Evolutionary conservation across 257 asterid species (phyloP).

Genomic region (Solanum piurae): DNA sequence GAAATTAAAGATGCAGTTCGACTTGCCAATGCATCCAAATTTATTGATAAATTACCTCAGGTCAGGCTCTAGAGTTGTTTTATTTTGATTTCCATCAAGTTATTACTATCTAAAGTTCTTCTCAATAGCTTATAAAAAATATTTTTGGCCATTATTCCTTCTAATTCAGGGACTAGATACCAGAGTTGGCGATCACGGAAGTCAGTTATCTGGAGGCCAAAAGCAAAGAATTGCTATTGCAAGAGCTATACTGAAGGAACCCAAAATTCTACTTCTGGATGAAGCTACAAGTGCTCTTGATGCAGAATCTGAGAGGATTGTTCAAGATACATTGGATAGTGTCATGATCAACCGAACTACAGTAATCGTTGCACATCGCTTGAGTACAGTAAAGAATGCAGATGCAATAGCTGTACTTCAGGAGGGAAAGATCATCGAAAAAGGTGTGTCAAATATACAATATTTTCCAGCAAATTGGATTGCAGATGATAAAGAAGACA

Average conservation of each 20-base stretch:
- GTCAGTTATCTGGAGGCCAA: conserved; percentile 50
- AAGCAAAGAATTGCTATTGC: conserved; percentile 55
- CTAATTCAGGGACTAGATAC: conserved; percentile 53
- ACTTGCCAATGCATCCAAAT: conserved; percentile 71
- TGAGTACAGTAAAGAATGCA: conserved; percentile 41
- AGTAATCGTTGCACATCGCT: conserved; percentile 42
- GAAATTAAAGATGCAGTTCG: conserved; percentile 51
- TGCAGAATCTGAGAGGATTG: conserved; percentile 37
- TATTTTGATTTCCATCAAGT: neutral
- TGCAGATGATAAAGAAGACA: neutral
- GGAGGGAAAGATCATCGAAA: conserved; percentile 33
- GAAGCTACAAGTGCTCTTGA: conserved; percentile 65
- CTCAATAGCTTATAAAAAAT: conserved; percentile 16
- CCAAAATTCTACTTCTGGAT: conserved; percentile 33
- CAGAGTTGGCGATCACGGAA: conserved; percentile 42
- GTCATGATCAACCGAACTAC: conserved; percentile 42
- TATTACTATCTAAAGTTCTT: neutral
- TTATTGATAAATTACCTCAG: conserved; percentile 69
- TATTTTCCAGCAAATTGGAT: neutral
- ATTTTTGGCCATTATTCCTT: conserved; percentile 11
- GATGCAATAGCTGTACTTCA: conserved; percentile 39
- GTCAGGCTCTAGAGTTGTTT: conserved; percentile 7
- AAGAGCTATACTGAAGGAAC: conserved; percentile 44
- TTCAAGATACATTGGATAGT: conserved; percentile 37
- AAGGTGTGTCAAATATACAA: conserved; percentile 15